Conservation (phyloP, 2,329 filamentous ascomycete genomes). For the Colletotrichum abscissum region DNA sequence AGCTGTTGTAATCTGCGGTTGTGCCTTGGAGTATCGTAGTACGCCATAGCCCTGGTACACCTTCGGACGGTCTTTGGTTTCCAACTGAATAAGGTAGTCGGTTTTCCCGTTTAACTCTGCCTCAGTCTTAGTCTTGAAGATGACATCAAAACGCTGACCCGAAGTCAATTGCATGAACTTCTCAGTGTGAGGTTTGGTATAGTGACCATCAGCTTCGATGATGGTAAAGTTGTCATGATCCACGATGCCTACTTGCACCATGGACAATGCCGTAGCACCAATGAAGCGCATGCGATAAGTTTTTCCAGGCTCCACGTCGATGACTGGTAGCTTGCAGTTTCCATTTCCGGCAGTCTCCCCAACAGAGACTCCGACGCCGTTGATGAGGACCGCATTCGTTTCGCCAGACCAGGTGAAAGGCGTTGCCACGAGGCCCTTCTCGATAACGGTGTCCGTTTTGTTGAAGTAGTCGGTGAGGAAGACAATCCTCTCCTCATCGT, state of each 20-base stretch:
- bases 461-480: constrained; percentile 68
- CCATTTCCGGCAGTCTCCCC: constrained; percentile 37
- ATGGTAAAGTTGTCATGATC: constrained; percentile 66
- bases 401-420: constrained; percentile 71
- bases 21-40: constrained; percentile 50
- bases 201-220: constrained; percentile 69
- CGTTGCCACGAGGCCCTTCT: constrained; percentile 56
- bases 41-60: constrained; percentile 60
- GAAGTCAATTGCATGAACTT: constrained; percentile 64
- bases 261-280: constrained; percentile 65
- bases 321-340: constrained; percentile 58
- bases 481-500: constrained; percentile 71
- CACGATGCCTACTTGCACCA: constrained; percentile 66
- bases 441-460: constrained; percentile 63
- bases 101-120: constrained; percentile 51
- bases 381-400: constrained; percentile 66
- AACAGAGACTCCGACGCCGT: constrained; percentile 55
- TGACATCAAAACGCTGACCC: constrained; percentile 70
- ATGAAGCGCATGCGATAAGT: constrained; percentile 73
- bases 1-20: constrained; percentile 23
- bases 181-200: constrained; percentile 59
- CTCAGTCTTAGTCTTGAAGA: constrained; percentile 63
- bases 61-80: constrained; percentile 61
- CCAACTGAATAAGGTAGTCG: constrained; percentile 59
- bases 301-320: constrained; percentile 69